Percentiles rank a stretch among this genome's conserved stretches.
Evolutionary conservation across 1,284 basidiomycete genomes (phyloP).

Genomic region (Peniophora sp.): DNA sequence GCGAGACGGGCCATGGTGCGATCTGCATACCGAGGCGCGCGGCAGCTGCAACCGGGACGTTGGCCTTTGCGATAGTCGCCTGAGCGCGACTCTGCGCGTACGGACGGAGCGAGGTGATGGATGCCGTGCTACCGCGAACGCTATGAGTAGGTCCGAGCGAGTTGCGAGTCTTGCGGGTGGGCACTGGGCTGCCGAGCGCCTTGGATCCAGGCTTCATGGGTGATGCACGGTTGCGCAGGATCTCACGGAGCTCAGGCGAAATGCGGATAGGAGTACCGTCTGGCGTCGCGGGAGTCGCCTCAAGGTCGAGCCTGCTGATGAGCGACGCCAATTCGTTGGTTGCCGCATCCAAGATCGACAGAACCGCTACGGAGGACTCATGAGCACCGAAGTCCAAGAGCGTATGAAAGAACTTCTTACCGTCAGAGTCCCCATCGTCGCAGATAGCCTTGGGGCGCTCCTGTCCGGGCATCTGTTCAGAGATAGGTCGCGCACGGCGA

Average conservation of each 20-base stretch:
- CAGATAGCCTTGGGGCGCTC: conserved; percentile 42
- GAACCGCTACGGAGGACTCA: conserved; percentile 35
- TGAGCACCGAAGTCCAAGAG: neutral
- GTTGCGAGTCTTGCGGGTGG: conserved; percentile 16
- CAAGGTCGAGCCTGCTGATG: conserved; percentile 66
- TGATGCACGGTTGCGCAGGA: conserved; percentile 2
- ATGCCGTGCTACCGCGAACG: conserved; percentile 33
- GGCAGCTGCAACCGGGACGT: neutral
- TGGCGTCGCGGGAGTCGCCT: conserved; percentile 56
- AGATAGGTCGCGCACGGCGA: conserved; percentile 46
- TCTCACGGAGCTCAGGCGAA: conserved; percentile 16
- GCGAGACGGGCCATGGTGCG: conserved; percentile 53
- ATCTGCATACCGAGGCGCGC: conserved; percentile 46
- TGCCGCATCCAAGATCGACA: conserved; percentile 65
- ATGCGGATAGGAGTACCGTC: conserved; percentile 34
- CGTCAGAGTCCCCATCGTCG: conserved; percentile 36
- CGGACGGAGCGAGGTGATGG: conserved; percentile 50
- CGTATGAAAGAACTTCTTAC: conserved; percentile 24
- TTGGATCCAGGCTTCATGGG: conserved; percentile 4
- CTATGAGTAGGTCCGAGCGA: conserved; percentile 15
- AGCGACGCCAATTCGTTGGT: conserved; percentile 71
- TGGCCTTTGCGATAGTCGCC: conserved; percentile 1
- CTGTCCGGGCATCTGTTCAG: conserved; percentile 52
- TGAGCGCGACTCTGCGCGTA: conserved; percentile 42
- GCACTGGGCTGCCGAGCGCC: conserved; percentile 30